phyloP scores from a whole-genome alignment of 2,329 filamentous ascomycete species.

The Dothistroma septosporum region DNA sequence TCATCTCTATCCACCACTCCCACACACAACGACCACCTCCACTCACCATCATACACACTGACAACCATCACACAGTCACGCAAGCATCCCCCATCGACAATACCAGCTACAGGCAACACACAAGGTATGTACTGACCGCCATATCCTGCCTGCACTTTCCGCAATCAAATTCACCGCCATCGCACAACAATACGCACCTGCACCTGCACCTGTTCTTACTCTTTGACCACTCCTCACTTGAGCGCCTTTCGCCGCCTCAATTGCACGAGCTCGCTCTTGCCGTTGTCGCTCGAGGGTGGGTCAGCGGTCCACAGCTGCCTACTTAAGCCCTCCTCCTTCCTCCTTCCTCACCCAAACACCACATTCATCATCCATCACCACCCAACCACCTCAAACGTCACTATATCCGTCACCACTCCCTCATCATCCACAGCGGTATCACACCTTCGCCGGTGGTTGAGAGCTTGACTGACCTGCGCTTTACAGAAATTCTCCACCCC shows the following conservation, averaged over 20 bases:
- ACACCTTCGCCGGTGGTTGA: neutral
- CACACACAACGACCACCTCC: neutral
- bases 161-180: neutral
- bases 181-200: neutral
- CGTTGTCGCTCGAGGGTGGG: neutral
- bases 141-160: neutral
- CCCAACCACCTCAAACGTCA: slow-evolving; percentile 5
- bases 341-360: slow-evolving; percentile 1
- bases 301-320: neutral
- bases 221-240: neutral
- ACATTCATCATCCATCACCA: neutral
- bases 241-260: neutral
- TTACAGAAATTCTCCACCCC: neutral
- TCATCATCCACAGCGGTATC: slow-evolving; percentile 3
- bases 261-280: neutral
- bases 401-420: neutral
- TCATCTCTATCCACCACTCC: neutral
- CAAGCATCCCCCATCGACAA: neutral
- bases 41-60: slow-evolving; percentile 2
- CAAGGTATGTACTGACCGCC: slow-evolving; percentile 5
- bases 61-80: slow-evolving; percentile 5
- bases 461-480: slow-evolving; percentile 2
- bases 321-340: slow-evolving; percentile 3
- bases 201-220: neutral
- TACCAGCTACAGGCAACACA: slow-evolving; percentile 7